Base-by-base conservation (phyloP, 78 protist species). In the Dictyostelium citrinum region DNA sequence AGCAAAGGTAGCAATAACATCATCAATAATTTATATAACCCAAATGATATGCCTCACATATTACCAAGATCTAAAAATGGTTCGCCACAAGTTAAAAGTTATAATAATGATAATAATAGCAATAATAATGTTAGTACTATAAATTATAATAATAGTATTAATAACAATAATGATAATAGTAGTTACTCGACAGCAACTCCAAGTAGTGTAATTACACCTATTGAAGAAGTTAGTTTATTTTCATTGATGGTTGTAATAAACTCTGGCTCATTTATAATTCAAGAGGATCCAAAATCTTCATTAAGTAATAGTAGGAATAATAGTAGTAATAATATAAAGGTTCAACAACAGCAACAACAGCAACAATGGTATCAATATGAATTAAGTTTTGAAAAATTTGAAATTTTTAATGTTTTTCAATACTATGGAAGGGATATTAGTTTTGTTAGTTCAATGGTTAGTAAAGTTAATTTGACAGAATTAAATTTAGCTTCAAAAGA, bases 401-500 rank as follows among this genome's bases (percentile, higher is more conserved):
- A 88, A 31, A 29, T 78, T 10, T 88, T 78, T 43, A 67, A 76
- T 68, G 93, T 88, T 55, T 29, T 45, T 11, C 27, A 68, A 22
- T 88, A 88, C 24, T 88, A 27, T 88, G 84, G 85, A n/a, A 81
- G 81, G 35, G 93, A 88, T 68, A 88, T 88, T 45, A 58, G 39
- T 43, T 88, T 86, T 49, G 51, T 78, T 1, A 88, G 76, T 46
- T 27, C 74, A 11, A 46, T 58, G 29, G 43, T 88, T 43, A 33
- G 27, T 22, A 49, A 77, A 64, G n/a, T 88, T 8, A 58, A 76
- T 1, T 51, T 88, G 12, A 76, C 33, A n/a, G 93, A 78, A 49
- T n/a, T 64, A 5, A 76, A 88, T 46, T 55, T 88, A 12, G 29
- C 55, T 5, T 7, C 9, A 24, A 20, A 37, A 16, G 29, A 68